Conservation (phyloP, 345 rosid genomes). For the Citrus australasica region DNA sequence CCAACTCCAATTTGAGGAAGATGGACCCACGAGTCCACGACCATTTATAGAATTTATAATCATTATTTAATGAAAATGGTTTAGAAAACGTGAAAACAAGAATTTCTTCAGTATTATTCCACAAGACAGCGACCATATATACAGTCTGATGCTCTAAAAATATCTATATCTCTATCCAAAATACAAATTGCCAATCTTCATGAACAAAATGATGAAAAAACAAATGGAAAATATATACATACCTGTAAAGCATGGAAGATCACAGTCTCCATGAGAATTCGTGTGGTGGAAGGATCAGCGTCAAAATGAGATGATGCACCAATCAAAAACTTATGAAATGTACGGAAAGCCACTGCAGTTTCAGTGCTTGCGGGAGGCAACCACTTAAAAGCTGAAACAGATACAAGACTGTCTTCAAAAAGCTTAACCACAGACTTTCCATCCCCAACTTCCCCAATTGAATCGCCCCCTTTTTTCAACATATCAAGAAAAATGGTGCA, state of each 20-base stretch:
- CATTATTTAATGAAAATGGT: too few relatives aligned
- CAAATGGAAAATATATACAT: conserved; percentile 3
- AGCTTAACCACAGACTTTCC: conserved; percentile 38
- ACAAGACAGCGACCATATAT: background rate
- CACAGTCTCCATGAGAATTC: conserved; percentile 49
- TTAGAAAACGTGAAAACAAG: background rate
- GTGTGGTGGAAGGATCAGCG: conserved; percentile 51
- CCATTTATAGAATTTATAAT: background rate
- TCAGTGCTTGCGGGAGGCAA: conserved; percentile 93
- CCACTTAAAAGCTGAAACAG: conserved; percentile 90
- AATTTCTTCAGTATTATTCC: background rate
- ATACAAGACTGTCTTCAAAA: conserved; percentile 65
- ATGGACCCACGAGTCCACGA: background rate
- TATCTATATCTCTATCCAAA: background rate
- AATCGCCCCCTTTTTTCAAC: conserved; percentile 25
- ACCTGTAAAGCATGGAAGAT: conserved; percentile 75
- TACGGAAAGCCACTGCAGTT: conserved; percentile 84
- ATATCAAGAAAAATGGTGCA: conserved; percentile 48
- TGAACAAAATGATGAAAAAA: background rate
- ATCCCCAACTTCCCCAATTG: conserved; percentile 29
- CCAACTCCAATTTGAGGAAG: background rate
- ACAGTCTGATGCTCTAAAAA: background rate
- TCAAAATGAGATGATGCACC: conserved; percentile 70
- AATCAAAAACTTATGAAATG: conserved; percentile 78
- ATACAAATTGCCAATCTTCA: background rate